Conservation (phyloP, 2,329 filamentous ascomycete species). For the Chaetoscypha palmicola region DNA sequence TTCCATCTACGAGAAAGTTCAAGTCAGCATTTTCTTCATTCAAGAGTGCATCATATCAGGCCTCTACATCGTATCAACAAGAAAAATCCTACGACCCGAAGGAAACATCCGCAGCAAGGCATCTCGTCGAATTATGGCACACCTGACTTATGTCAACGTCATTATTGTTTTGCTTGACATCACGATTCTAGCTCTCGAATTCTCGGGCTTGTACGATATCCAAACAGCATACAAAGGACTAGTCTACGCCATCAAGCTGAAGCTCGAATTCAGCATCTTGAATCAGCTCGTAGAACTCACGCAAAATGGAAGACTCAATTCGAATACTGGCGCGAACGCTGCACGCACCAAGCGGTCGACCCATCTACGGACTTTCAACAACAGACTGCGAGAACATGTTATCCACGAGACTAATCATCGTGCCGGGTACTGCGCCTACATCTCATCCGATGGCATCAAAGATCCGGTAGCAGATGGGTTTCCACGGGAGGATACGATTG, state of each 20-base stretch:
- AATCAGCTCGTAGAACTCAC: slow-evolving; percentile 10
- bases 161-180: slow-evolving; percentile 39
- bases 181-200: slow-evolving; percentile 33
- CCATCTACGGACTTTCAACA: not conserved
- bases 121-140: slow-evolving; percentile 32
- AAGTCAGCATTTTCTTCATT: slow-evolving; percentile 42
- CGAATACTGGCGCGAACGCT: not conserved
- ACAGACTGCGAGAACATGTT: not conserved
- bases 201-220: slow-evolving; percentile 32
- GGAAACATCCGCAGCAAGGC: slow-evolving; percentile 3
- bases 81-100: slow-evolving; percentile 8
- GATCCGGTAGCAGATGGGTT: too few relatives aligned
- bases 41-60: slow-evolving; percentile 41
- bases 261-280: slow-evolving; percentile 43
- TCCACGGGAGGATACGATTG: not conserved
- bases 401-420: not conserved
- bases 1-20: slow-evolving; percentile 39
- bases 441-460: not conserved
- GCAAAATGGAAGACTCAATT: not conserved
- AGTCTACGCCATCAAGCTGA: slow-evolving; percentile 38
- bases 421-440: not conserved
- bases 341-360: not conserved
- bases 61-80: slow-evolving; percentile 47
- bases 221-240: slow-evolving; percentile 35
- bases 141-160: slow-evolving; percentile 40